These are phyloP conservation scores for Fusarium ambrosium DNA, from an alignment of 2,329 filamentous ascomycete species.

Conservation along the genomic window DNA sequence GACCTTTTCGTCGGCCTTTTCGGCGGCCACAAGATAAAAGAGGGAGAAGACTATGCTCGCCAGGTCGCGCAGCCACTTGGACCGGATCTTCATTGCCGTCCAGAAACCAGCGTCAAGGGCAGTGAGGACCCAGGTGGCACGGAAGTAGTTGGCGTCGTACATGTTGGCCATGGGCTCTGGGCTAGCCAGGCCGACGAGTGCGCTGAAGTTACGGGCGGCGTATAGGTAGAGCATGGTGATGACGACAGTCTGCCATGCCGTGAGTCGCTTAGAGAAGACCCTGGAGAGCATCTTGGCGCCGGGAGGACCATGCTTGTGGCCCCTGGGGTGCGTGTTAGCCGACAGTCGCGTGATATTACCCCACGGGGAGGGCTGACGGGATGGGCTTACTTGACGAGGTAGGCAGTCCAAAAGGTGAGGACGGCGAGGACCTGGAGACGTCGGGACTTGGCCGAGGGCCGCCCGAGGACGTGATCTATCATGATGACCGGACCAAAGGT, in stretches of 20 bases:
- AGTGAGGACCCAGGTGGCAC: constrained; percentile 96
- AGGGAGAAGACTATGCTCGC: constrained; percentile 85
- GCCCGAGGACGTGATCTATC: constrained; percentile 91
- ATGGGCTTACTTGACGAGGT: constrained; percentile 76
- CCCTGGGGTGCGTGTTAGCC: constrained; percentile 65
- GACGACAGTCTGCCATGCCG: constrained; percentile 90
- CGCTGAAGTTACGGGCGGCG: constrained; percentile 91
- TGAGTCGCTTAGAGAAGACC: constrained; percentile 77
- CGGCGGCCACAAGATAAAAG: constrained; percentile 93
- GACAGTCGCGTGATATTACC: constrained; percentile 11
- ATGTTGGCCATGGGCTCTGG: constrained; percentile 95
- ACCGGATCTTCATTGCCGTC: constrained; percentile 93
- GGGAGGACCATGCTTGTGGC: constrained; percentile 90
- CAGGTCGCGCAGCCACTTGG: constrained; percentile 84
- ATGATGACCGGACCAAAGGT: constrained; percentile 52
- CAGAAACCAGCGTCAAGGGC: constrained; percentile 97
- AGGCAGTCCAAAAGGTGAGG: constrained; percentile 90
- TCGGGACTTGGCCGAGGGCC: constrained; percentile 90
- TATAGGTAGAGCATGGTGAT: constrained; percentile 93
- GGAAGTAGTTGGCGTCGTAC: constrained; percentile 92
- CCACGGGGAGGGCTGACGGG: neutral
- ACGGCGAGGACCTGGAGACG: constrained; percentile 94
- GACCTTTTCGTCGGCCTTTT: constrained; percentile 96
- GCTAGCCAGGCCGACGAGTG: constrained; percentile 89
- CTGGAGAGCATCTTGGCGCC: constrained; percentile 78